Evolutionary conservation across 805 yeast species (phyloP).

Genomic region (Barnettozyma botsteinii): DNA sequence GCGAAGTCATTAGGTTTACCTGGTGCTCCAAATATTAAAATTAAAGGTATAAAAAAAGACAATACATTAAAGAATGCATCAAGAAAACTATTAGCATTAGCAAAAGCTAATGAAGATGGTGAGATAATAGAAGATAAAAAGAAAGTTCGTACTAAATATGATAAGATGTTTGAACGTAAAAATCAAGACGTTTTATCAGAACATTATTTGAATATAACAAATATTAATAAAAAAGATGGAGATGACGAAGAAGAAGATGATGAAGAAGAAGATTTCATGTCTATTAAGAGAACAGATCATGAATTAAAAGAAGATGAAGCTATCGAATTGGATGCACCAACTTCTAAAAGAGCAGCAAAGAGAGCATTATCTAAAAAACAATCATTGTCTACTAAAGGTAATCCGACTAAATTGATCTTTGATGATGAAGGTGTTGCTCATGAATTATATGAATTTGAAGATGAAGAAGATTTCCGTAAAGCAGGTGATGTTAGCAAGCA

Average conservation of each 20-base stretch:
- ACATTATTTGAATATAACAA: constrained; percentile 74
- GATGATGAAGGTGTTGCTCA: constrained; percentile 96
- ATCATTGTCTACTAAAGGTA: constrained; percentile 52
- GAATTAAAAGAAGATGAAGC: constrained; percentile 56
- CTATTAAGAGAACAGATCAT: constrained; percentile 75
- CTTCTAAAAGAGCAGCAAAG: constrained; percentile 80
- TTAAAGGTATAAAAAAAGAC: constrained; percentile 45
- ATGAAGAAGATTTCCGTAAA: constrained; percentile 77
- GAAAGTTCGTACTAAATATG: constrained; percentile 79
- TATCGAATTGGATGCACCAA: constrained; percentile 56
- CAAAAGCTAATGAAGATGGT: constrained; percentile 60
- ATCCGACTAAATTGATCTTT: constrained; percentile 73
- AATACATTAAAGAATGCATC: constrained; percentile 80
- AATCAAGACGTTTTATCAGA: constrained; percentile 90
- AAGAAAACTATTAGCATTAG: constrained; percentile 55
- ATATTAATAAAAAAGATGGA: constrained; percentile 27
- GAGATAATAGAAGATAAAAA: constrained; percentile 34
- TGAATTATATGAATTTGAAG: constrained; percentile 84
- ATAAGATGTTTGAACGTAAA: constrained; percentile 90
- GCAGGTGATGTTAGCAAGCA: constrained; percentile 64
- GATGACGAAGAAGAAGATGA: constrained; percentile 35
- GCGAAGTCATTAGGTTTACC: constrained; percentile 91
- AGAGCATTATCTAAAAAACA: constrained; percentile 83
- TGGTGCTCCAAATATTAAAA: constrained; percentile 90
- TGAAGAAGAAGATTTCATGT: constrained; percentile 69